A percentile compares a stretch with the other conserved stretches of the same genome.
These are phyloP conservation scores for Citeromyces matritensis DNA, from an alignment of 805 yeast species.

Conservation along the genomic window DNA sequence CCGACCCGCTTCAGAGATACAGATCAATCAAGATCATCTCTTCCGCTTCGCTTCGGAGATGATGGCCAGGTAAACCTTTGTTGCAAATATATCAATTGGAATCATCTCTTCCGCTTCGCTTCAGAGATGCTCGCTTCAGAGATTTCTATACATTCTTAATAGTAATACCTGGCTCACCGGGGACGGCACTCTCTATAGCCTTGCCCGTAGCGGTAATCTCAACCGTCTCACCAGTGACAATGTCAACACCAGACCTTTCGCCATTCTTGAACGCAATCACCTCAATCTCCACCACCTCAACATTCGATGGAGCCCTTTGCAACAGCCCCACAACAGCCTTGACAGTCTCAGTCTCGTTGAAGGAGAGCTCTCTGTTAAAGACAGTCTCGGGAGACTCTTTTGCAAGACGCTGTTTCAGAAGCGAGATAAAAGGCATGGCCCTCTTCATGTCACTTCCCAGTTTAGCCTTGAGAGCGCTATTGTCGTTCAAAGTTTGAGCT, in stretches of 20 bases:
- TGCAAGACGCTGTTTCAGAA: conserved; percentile 66
- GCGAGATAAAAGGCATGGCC: conserved; percentile 93
- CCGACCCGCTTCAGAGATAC: no score
- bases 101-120: no score
- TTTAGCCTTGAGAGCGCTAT: conserved; percentile 43
- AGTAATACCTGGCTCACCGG: conserved; percentile 85
- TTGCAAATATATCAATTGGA: not conserved
- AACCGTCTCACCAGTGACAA: conserved; percentile 55
- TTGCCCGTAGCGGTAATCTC: conserved; percentile 51
- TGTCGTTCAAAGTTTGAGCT: conserved; percentile 46
- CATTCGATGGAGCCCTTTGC: conserved; percentile 47
- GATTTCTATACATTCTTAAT: conserved; percentile 44
- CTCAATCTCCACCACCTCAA: conserved; percentile 38
- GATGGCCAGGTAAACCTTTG: not conserved
- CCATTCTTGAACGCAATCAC: conserved; percentile 55
- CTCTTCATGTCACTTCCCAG: conserved; percentile 83
- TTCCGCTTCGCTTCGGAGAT: no score
- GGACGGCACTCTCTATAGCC: conserved; percentile 71
- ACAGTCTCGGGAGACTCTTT: conserved; percentile 62
- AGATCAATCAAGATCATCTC: no score
- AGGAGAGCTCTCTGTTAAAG: conserved; percentile 78
- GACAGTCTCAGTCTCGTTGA: conserved; percentile 60
- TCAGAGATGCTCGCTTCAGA: not conserved
- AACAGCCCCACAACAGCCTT: conserved; percentile 39
- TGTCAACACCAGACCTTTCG: conserved; percentile 42